A percentile compares a stretch with the other conserved stretches of the same genome.
Conservation (phyloP, 2,329 filamentous ascomycete genomes). For the Conoideocrella luteorostrata region DNA sequence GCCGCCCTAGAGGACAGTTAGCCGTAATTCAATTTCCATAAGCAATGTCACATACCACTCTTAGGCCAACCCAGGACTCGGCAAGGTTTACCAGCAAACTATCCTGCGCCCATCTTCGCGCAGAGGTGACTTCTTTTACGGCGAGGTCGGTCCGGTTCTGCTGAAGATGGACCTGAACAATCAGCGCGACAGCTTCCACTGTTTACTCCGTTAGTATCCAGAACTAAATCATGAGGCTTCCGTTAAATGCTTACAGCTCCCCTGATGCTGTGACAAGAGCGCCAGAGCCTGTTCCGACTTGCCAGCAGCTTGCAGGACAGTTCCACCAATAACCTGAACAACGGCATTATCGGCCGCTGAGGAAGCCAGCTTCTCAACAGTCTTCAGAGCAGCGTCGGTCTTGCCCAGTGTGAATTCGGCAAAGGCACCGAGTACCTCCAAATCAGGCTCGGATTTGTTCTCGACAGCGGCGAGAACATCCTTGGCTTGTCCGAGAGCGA, state of each 20-base stretch:
- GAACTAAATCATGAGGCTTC: background rate
- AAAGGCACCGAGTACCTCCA: conserved; percentile 69
- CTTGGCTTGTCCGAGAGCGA: conserved; percentile 72
- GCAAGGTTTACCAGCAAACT: conserved; percentile 88
- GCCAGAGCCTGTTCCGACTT: conserved; percentile 80
- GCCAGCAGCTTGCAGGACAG: conserved; percentile 70
- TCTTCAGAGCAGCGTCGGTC: conserved; percentile 53
- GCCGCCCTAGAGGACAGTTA: conserved; percentile 58
- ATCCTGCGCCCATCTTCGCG: conserved; percentile 91
- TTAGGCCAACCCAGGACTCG: conserved; percentile 88
- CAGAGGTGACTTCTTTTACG: conserved; percentile 78
- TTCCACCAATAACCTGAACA: conserved; percentile 79
- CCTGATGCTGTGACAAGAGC: conserved; percentile 75
- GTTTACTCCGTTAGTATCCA: conserved; percentile 17
- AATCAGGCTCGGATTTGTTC: conserved; percentile 61
- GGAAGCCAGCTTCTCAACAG: conserved; percentile 61
- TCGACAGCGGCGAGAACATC: conserved; percentile 65
- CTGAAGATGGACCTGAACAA: conserved; percentile 85
- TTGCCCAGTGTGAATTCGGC: conserved; percentile 61
- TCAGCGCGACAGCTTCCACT: conserved; percentile 75
- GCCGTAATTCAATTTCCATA: conserved; percentile 6
- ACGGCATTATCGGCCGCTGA: conserved; percentile 65
- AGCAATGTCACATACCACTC: conserved; percentile 54
- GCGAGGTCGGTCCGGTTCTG: conserved; percentile 91
- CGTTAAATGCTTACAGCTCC: conserved; percentile 63